A percentile compares a stretch with the other conserved stretches of the same genome.
These are phyloP conservation scores for Miamiensis avidus DNA, from an alignment of 169 alveolate genomes.

Conservation along the genomic window DNA sequence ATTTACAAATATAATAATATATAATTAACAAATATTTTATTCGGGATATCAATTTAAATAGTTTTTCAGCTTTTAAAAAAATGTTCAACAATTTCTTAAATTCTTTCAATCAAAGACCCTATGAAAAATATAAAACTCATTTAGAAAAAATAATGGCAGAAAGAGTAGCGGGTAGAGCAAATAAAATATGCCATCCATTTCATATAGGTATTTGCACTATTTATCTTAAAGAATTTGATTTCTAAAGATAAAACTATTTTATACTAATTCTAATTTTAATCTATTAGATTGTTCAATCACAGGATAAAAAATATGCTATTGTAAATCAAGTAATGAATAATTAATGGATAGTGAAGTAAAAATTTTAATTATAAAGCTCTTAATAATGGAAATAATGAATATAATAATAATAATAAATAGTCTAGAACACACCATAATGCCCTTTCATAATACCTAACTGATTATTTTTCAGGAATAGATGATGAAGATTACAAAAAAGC, in stretches of 20 bases:
- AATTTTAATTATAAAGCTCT: no score
- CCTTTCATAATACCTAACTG: neutral
- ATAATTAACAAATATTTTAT: no score
- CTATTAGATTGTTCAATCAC: neutral
- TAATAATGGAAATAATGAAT: neutral
- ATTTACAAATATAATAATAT: no score
- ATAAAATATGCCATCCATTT: neutral
- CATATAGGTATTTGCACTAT: neutral
- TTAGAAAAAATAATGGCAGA: neutral
- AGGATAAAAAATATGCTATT: neutral
- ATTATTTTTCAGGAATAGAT: neutral
- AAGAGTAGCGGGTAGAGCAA: neutral
- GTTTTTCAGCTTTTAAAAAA: no score
- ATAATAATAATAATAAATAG: neutral
- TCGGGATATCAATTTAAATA: no score
- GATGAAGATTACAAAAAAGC: neutral
- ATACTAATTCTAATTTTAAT: no score
- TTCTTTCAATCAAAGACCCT: neutral
- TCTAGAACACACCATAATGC: neutral
- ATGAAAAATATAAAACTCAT: neutral
- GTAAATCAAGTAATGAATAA: neutral
- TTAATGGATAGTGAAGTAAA: neutral
- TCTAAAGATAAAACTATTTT: no score
- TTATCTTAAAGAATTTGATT: no score
- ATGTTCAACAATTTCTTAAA: neutral